Base-by-base conservation (phyloP, 306 rosid species). In the Rubus idaeus region DNA sequence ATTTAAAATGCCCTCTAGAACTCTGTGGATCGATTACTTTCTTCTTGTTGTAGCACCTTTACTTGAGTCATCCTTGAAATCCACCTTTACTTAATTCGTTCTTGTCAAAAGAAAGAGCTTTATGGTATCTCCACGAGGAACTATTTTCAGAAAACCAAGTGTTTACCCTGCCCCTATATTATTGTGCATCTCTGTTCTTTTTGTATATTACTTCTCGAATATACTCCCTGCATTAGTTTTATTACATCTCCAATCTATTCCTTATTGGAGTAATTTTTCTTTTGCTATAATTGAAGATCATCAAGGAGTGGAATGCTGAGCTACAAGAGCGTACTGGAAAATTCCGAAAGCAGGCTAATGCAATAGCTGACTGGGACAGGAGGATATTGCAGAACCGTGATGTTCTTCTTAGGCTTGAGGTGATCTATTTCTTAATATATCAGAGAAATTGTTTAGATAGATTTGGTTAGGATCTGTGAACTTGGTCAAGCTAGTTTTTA, bases 311-410 rank as follows among this genome's bases (percentile, higher is more conserved):
- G 98, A 95, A 95, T 86, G 73, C 87, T 7, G 97, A 95, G 86
- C 88, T 95, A 75, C 98, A 92, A 90, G 93, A 92, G 85, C 96
- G 98, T 77, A 89, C 95, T 53, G 97, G 97, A 65, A 90, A 92
- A 52, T 95, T 95, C 77, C 89, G 96, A 65, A 95, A 95, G 87
- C 97, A 95, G 84, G 97, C 98, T 67, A 95, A 89, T 87, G 96
- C 96, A 0, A 92, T 92, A 75, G 95, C 96, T 63, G 97, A 90
- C 69, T 95, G 98, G 98, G 98, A 93, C 84, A 83, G 91, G 76
- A 90, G 97, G 83, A 94, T 94, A 77, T 85, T 94, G 89, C 91
- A 87, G 52, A 90, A 94, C 77, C 96, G 98, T 61, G 96, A 94
- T 83, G 90, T 94, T 75, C 87, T 94, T 41, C 89, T 91, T 75